These are phyloP conservation scores for Alternaria sp. DNA, from an alignment of 2,329 filamentous ascomycete species.

Conservation along the genomic window DNA sequence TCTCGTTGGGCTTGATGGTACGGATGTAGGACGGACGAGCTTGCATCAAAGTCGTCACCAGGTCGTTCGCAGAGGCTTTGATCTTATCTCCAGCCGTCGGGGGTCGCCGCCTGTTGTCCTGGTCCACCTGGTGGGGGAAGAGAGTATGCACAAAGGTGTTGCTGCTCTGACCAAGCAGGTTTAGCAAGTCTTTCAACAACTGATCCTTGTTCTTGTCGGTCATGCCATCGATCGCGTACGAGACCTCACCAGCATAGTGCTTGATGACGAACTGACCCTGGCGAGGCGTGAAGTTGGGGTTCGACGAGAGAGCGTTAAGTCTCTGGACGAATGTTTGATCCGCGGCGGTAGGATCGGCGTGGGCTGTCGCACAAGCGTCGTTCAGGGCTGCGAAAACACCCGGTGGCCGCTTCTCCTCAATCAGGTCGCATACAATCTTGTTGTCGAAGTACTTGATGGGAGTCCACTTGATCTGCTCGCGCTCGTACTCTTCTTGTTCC, in stretches of 20 bases:
- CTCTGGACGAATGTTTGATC: conserved; percentile 96
- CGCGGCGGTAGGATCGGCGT: conserved; percentile 91
- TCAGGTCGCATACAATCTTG: conserved; percentile 97
- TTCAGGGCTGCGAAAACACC: conserved; percentile 96
- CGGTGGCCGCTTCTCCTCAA: conserved; percentile 87
- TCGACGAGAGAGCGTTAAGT: conserved; percentile 83
- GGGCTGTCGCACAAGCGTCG: conserved; percentile 97
- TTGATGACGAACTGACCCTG: conserved; percentile 98
- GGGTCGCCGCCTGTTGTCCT: conserved; percentile 92
- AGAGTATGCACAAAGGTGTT: conserved; percentile 87
- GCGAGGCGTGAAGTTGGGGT: conserved; percentile 87
- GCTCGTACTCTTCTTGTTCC: conserved; percentile 95
- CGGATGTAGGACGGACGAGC: conserved; percentile 97
- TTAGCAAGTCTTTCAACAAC: conserved; percentile 89
- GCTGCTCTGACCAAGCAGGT: conserved; percentile 80
- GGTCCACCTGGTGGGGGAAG: conserved; percentile 92
- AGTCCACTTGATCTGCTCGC: conserved; percentile 97
- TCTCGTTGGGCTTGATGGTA: conserved; percentile 99
- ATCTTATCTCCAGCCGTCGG: conserved; percentile 97
- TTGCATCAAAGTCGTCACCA: conserved; percentile 96
- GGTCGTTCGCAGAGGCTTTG: conserved; percentile 88
- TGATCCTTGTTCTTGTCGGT: conserved; percentile 99
- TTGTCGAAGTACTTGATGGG: conserved; percentile 99
- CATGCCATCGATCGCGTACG: conserved; percentile 93
- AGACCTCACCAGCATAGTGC: conserved; percentile 97